Conservation (phyloP, 1,284 basidiomycete genomes). For the Moesziomyces globuligerus region DNA sequence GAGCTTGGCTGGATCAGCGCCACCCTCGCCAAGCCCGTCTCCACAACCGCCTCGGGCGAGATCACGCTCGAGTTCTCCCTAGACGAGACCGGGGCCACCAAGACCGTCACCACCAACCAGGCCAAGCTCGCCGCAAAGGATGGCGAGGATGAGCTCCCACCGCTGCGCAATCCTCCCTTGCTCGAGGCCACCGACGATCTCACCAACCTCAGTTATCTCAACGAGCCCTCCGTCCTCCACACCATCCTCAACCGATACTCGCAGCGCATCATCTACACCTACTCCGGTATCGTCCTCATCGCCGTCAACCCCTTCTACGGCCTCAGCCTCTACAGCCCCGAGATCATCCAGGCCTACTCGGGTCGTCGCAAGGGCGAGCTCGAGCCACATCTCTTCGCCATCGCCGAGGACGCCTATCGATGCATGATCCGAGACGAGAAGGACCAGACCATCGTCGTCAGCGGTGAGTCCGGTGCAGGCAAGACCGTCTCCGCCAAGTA, state of each 20-base stretch:
- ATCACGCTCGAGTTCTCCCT: slow-evolving; percentile 57
- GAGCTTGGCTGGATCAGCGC: slow-evolving; percentile 91
- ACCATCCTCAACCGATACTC: slow-evolving; percentile 97
- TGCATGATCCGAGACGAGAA: slow-evolving; percentile 94
- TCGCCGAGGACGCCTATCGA: slow-evolving; percentile 98
- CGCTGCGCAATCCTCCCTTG: slow-evolving; percentile 93
- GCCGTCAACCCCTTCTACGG: slow-evolving; percentile 97
- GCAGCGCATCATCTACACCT: slow-evolving; percentile 97
- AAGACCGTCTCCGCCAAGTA: slow-evolving; percentile 99
- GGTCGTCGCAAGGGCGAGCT: slow-evolving; percentile 91
- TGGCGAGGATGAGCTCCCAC: slow-evolving; percentile 74
- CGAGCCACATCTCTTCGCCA: slow-evolving; percentile 97
- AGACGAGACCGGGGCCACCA: slow-evolving; percentile 59
- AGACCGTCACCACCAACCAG: slow-evolving; percentile 55
- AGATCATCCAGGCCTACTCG: slow-evolving; percentile 97
- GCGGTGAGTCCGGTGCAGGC: slow-evolving; percentile 97
- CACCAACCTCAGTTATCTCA: slow-evolving; percentile 95
- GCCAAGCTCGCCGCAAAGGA: slow-evolving; percentile 50
- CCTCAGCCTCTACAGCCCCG: slow-evolving; percentile 79
- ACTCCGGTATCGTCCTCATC: slow-evolving; percentile 96
- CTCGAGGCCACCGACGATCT: slow-evolving; percentile 97
- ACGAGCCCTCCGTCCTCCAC: slow-evolving; percentile 94
- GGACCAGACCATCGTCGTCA: slow-evolving; percentile 99
- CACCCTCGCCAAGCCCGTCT: slow-evolving; percentile 74
- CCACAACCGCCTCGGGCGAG: slow-evolving; percentile 45